These are phyloP conservation scores for Candida mesenterica DNA, from an alignment of 1,139 yeast species.

Conservation along the genomic window DNA sequence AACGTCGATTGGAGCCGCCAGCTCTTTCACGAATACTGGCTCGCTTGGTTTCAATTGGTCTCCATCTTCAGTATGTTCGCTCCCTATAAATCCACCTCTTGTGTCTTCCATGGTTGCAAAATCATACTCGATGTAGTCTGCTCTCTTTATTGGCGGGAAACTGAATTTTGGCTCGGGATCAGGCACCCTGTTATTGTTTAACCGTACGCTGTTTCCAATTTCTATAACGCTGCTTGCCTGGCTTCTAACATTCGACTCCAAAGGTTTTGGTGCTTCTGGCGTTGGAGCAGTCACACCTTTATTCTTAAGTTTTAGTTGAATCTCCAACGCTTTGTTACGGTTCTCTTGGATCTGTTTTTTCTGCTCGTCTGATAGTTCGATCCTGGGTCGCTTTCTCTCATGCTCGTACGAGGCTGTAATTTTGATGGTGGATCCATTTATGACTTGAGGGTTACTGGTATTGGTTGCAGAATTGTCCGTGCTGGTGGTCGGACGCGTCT, in stretches of 20 bases:
- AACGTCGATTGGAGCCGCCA: conserved; percentile 71
- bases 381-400: conserved; percentile 18
- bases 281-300: conserved; percentile 17
- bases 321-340: conserved; percentile 56
- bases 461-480: conserved; percentile 14
- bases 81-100: conserved; percentile 77
- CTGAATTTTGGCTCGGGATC: conserved; percentile 17
- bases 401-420: conserved; percentile 15
- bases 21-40: conserved; percentile 39
- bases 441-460: conserved; percentile 15
- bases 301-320: conserved; percentile 38
- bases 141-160: conserved; percentile 49
- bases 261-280: neutral
- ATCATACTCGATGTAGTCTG: conserved; percentile 89
- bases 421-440: conserved; percentile 10
- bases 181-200: conserved; percentile 15
- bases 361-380: conserved; percentile 53
- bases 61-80: conserved; percentile 28
- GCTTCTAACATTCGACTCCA: conserved; percentile 4
- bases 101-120: conserved; percentile 86
- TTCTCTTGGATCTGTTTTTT: conserved; percentile 53
- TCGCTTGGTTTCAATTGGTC: conserved; percentile 11
- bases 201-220: conserved; percentile 12
- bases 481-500: conserved; percentile 10
- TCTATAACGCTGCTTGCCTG: conserved; percentile 5